phyloP scores from a whole-genome alignment of 1,284 basidiomycete species.

The Neonothopanus nambi region DNA sequence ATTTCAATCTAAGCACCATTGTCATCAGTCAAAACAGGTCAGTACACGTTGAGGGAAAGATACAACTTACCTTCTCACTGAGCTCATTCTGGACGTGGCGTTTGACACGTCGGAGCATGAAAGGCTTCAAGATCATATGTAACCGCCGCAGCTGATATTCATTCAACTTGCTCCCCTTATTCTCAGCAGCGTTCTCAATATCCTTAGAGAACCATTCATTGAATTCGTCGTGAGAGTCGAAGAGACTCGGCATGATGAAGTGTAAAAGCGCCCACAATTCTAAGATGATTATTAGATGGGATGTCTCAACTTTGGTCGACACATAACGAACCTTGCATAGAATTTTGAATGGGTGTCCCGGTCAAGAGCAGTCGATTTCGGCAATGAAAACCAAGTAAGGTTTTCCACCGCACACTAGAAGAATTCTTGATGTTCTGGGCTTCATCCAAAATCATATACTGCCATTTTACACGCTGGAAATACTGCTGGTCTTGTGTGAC shows the following conservation, averaged over 20 bases:
- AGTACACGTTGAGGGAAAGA: background rate
- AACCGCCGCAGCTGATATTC: conserved; percentile 94
- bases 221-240: conserved; percentile 99
- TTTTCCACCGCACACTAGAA: conserved; percentile 97
- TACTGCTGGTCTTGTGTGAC: conserved; percentile 98
- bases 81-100: conserved; percentile 99
- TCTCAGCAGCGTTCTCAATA: conserved; percentile 94
- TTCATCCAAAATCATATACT: conserved; percentile 99
- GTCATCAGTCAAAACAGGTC: background rate
- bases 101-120: conserved; percentile 98
- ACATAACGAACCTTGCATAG: conserved; percentile 85
- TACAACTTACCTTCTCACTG: conserved; percentile 84
- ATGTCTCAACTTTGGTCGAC: background rate
- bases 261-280: conserved; percentile 99
- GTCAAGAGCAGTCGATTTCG: conserved; percentile 95
- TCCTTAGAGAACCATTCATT: conserved; percentile 99
- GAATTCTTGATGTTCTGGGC: conserved; percentile 99
- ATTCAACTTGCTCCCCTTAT: conserved; percentile 89
- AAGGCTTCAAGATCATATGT: conserved; percentile 99
- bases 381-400: conserved; percentile 93
- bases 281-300: conserved; percentile 31
- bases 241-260: conserved; percentile 99
- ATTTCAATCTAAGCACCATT: conserved; percentile 53
- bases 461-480: conserved; percentile 98
- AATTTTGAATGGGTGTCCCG: conserved; percentile 99